A percentile compares a stretch with the other conserved stretches of the same genome.
These are phyloP conservation scores for Picocystis salinarum DNA, from an alignment of 139 green algal genomes.

Conservation along the genomic window DNA sequence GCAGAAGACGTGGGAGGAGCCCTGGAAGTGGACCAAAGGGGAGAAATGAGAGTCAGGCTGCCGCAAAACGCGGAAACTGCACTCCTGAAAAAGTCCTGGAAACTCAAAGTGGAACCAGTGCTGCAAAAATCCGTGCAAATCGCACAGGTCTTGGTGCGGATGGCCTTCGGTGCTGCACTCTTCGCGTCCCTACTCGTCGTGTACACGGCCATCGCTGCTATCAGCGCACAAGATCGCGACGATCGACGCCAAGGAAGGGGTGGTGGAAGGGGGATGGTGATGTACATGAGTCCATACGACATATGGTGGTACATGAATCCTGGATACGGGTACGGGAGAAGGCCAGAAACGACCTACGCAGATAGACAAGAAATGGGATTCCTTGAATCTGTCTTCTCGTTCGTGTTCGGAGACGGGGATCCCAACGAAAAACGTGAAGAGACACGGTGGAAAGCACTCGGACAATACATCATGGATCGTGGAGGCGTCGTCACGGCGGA, in stretches of 20 bases:
- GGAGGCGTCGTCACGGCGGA: slow-evolving; percentile 81
- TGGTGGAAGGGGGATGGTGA: slow-evolving; percentile 9
- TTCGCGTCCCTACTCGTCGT: slow-evolving; percentile 55
- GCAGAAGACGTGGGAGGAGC: slow-evolving; percentile 47
- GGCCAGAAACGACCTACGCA: not conserved
- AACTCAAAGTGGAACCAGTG: too few relatives aligned
- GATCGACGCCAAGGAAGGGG: slow-evolving; percentile 3
- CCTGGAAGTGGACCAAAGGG: slow-evolving; percentile 33
- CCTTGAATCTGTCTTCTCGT: slow-evolving; percentile 73
- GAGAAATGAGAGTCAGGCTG: not conserved
- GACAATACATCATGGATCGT: slow-evolving; percentile 26
- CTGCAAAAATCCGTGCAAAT: not conserved
- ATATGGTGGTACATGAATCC: slow-evolving; percentile 41
- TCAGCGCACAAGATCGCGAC: slow-evolving; percentile 19
- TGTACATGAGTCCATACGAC: slow-evolving; percentile 23
- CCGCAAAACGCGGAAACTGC: not conserved
- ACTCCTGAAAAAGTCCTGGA: too few relatives aligned
- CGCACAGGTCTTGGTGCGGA: slow-evolving; percentile 23
- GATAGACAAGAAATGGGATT: slow-evolving; percentile 39
- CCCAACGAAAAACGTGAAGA: slow-evolving; percentile 67
- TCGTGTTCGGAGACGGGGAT: slow-evolving; percentile 94
- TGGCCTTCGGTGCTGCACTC: slow-evolving; percentile 72
- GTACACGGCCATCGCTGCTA: slow-evolving; percentile 51
- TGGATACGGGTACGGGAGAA: slow-evolving; percentile 30
- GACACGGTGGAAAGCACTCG: slow-evolving; percentile 48